A percentile compares a stretch with the other conserved stretches of the same genome.
Conservation (phyloP, 2,329 filamentous ascomycete species). For the Acrocalymma vagum region DNA sequence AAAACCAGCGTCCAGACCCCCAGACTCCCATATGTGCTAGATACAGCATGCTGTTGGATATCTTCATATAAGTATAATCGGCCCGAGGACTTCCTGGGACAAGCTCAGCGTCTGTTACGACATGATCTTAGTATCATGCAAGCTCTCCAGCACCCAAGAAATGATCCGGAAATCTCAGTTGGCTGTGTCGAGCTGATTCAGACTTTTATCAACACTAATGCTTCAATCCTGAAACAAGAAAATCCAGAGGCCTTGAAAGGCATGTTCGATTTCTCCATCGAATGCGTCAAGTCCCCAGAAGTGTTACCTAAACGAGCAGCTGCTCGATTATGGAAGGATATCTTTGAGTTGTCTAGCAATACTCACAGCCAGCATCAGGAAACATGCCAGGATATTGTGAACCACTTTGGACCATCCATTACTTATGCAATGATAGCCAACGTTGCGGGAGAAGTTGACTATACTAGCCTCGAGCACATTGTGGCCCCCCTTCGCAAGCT, state of each 20-base stretch:
- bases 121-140: constrained; percentile 72
- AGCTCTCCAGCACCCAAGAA: constrained; percentile 67
- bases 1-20: constrained; percentile 68
- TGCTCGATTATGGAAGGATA: constrained; percentile 73
- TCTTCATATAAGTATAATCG: constrained; percentile 57
- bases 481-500: constrained; percentile 41
- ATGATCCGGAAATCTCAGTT: constrained; percentile 76
- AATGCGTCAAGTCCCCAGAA: constrained; percentile 74
- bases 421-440: constrained; percentile 42
- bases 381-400: constrained; percentile 44
- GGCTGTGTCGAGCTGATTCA: constrained; percentile 77
- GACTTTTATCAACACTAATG: constrained; percentile 68
- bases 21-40: constrained; percentile 73
- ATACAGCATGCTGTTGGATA: constrained; percentile 73
- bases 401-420: constrained; percentile 41
- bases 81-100: constrained; percentile 30
- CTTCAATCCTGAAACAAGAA: constrained; percentile 69
- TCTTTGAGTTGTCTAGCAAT: constrained; percentile 42
- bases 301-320: constrained; percentile 78
- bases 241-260: constrained; percentile 66
- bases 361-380: constrained; percentile 34
- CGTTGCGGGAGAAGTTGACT: constrained; percentile 45
- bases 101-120: constrained; percentile 53
- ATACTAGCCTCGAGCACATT: constrained; percentile 43
- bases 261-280: constrained; percentile 76